Conservation (phyloP, 2,329 filamentous ascomycete species). For the Zymoseptoria passerinii region DNA sequence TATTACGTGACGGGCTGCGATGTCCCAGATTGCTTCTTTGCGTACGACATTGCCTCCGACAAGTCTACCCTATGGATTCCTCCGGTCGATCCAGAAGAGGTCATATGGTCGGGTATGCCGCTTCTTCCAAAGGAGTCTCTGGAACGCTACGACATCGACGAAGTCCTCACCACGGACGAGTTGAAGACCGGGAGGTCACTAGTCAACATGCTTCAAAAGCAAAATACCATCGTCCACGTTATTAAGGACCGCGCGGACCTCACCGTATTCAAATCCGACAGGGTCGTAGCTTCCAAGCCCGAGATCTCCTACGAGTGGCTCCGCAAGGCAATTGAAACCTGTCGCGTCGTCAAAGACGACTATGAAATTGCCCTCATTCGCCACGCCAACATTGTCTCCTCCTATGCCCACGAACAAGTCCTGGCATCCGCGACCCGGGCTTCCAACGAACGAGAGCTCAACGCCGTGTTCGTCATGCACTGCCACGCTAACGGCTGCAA, state of each 20-base stretch:
- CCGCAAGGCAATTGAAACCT: slow-evolving; percentile 65
- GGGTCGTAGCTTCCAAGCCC: slow-evolving; percentile 59
- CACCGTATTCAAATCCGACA: slow-evolving; percentile 43
- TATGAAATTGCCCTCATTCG: slow-evolving; percentile 80
- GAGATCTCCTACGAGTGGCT: slow-evolving; percentile 50
- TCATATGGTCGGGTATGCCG: slow-evolving; percentile 95
- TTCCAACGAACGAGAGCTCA: slow-evolving; percentile 72
- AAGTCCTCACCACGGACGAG: slow-evolving; percentile 45
- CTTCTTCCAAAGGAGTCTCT: slow-evolving; percentile 67
- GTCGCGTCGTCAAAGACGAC: slow-evolving; percentile 71
- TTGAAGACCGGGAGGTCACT: slow-evolving; percentile 64
- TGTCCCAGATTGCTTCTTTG: slow-evolving; percentile 70
- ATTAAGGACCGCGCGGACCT: slow-evolving; percentile 63
- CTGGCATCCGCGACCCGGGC: slow-evolving; percentile 55
- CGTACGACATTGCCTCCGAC: slow-evolving; percentile 69
- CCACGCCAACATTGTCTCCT: slow-evolving; percentile 72
- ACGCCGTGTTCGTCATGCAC: slow-evolving; percentile 68
- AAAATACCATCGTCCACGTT: slow-evolving; percentile 54
- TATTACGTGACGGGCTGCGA: slow-evolving; percentile 88
- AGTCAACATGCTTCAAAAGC: slow-evolving; percentile 36
- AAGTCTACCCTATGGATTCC: slow-evolving; percentile 86
- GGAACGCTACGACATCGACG: slow-evolving; percentile 51
- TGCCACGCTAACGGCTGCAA: slow-evolving; percentile 68
- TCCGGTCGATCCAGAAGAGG: slow-evolving; percentile 74
- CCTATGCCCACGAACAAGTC: slow-evolving; percentile 67